These are phyloP conservation scores for Termitomyces sp. DNA, from an alignment of 768 basidiomycete genomes.

Conservation along the genomic window DNA sequence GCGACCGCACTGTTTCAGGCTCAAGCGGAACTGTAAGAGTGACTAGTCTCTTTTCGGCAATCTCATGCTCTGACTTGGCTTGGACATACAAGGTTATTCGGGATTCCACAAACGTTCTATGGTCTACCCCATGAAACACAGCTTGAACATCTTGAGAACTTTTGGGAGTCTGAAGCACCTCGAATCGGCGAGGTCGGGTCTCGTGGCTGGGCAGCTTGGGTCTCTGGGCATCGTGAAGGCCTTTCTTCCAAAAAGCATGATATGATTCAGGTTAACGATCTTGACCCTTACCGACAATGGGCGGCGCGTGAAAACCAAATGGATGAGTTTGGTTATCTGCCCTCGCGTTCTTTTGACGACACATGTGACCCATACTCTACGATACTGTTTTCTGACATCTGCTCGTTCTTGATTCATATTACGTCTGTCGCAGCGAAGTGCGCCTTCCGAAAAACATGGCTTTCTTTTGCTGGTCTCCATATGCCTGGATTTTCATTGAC, in stretches of 20 bases:
- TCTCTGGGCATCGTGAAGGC: slow-evolving; percentile 36
- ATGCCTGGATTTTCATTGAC: slow-evolving; percentile 58
- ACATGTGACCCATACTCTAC: slow-evolving; percentile 66
- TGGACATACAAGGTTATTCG: slow-evolving; percentile 45
- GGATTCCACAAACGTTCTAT: slow-evolving; percentile 42
- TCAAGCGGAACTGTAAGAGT: slow-evolving; percentile 71
- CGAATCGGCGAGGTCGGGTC: slow-evolving; percentile 67
- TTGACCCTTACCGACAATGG: slow-evolving; percentile 71
- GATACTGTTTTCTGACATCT: slow-evolving; percentile 71
- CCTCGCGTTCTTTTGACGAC: slow-evolving; percentile 51
- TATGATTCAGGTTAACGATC: slow-evolving; percentile 17
- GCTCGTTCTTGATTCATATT: slow-evolving; percentile 48
- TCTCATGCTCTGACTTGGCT: slow-evolving; percentile 1
- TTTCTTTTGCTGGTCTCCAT: slow-evolving; percentile 66
- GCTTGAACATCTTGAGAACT: slow-evolving; percentile 64
- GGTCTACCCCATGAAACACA: slow-evolving; percentile 39
- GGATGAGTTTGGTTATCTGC: slow-evolving; percentile 40
- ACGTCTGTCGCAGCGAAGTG: slow-evolving; percentile 40
- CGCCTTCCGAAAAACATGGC: slow-evolving; percentile 63
- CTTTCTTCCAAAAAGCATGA: slow-evolving; percentile 7
- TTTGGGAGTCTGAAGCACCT: slow-evolving; percentile 81
- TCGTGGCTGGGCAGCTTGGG: slow-evolving; percentile 67
- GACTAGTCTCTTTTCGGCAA: not conserved
- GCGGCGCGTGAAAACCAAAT: slow-evolving; percentile 45
- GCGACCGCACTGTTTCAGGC: slow-evolving; percentile 79